phyloP scores from a whole-genome alignment of 139 green algal species.

The Gonium pectorale region DNA sequence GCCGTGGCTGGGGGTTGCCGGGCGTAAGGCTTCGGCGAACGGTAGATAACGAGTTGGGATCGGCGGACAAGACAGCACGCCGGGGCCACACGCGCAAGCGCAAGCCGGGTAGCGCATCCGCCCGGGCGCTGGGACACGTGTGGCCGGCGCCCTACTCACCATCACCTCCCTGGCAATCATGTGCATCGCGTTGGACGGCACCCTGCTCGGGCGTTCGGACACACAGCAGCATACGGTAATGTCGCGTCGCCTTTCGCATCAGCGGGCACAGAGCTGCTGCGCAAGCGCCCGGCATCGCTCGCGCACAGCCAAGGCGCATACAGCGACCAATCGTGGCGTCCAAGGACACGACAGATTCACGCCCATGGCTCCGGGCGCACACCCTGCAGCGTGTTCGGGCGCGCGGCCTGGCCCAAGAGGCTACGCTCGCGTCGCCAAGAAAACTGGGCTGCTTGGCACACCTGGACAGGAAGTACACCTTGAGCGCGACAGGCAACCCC shows the following conservation, averaged over 20 bases:
- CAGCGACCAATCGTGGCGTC: too few species aligned
- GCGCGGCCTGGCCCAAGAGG: too few species aligned
- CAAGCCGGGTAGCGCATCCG: background rate
- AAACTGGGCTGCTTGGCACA: too few species aligned
- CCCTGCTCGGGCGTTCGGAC: background rate
- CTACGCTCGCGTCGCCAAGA: background rate
- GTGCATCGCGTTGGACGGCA: slow-evolving; percentile 11
- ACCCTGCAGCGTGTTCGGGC: too few species aligned
- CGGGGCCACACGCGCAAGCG: background rate
- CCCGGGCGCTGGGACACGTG: background rate
- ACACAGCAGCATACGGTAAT: background rate
- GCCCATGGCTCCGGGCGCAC: too few species aligned
- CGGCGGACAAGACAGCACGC: background rate
- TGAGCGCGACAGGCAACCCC: slow-evolving; percentile 16
- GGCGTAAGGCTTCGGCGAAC: background rate
- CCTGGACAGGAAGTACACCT: slow-evolving; percentile 26
- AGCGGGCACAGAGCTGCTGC: too few species aligned
- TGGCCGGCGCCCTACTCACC: background rate
- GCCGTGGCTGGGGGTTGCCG: too few species aligned
- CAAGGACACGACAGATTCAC: too few species aligned
- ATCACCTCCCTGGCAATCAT: background rate
- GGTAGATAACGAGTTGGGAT: background rate
- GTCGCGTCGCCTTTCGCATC: too few species aligned
- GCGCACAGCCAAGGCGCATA: too few species aligned
- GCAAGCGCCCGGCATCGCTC: too few species aligned